Conservation (phyloP, 257 asterid genomes). For the Nicotiana attenuata region DNA sequence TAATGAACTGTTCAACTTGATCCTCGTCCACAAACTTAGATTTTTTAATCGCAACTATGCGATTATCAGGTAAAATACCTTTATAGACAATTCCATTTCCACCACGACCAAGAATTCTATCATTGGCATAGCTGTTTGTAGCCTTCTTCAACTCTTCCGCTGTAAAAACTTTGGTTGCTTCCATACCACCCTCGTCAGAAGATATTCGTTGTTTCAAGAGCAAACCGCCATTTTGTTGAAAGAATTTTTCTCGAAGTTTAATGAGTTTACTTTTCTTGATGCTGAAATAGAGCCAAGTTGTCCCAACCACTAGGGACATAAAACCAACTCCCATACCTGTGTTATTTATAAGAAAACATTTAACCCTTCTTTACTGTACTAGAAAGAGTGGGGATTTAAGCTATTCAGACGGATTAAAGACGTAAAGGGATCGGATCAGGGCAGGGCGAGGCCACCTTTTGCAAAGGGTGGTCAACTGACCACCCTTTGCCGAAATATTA, state of each 20-base stretch:
- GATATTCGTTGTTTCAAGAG: constrained; percentile 37
- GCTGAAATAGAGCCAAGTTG: constrained; percentile 23
- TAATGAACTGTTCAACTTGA: constrained; percentile 61
- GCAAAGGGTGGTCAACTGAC: too few species aligned
- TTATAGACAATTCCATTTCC: constrained; percentile 58
- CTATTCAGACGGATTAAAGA: too few species aligned
- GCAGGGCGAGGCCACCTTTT: too few species aligned
- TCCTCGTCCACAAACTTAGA: constrained; percentile 37
- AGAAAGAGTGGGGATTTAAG: too few species aligned
- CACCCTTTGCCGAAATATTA: too few species aligned
- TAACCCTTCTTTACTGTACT: too few species aligned
- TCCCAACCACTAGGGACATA: constrained; percentile 18
- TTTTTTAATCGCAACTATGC: constrained; percentile 49
- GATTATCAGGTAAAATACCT: constrained; percentile 33
- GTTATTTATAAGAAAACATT: too few species aligned
- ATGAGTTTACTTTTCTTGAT: constrained; percentile 17
- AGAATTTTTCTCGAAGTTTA: constrained; percentile 34
- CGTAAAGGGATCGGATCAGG: too few species aligned
- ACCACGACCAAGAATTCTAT: constrained; percentile 52
- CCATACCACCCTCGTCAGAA: constrained; percentile 14
- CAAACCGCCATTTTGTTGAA: constrained; percentile 52
- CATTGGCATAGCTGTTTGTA: constrained; percentile 41
- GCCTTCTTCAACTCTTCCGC: constrained; percentile 38
- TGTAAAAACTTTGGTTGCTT: constrained; percentile 28
- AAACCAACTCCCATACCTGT: constrained; percentile 26